phyloP scores from a whole-genome alignment of 805 yeast species.

The Candida ascalaphidarum region DNA sequence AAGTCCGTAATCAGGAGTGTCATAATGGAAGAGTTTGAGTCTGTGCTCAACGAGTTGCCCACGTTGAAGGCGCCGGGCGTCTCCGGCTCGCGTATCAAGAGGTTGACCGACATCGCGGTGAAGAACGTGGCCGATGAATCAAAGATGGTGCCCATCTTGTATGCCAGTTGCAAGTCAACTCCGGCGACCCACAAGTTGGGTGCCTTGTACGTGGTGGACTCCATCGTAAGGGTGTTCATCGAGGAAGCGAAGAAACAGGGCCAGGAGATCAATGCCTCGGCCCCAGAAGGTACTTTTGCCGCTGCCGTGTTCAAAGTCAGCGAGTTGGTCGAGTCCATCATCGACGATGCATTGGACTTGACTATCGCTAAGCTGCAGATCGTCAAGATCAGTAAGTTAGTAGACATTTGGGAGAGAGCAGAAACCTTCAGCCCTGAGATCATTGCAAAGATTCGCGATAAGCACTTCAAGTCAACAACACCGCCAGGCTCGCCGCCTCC shows the following conservation, averaged over 20 bases:
- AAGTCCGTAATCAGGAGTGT: no score
- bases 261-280: slow-evolving; percentile 36
- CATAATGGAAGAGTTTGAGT: slow-evolving; percentile 39
- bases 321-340: slow-evolving; percentile 51
- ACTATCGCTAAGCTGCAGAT: slow-evolving; percentile 43
- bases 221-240: slow-evolving; percentile 77
- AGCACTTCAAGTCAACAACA: slow-evolving; percentile 56
- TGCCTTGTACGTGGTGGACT: slow-evolving; percentile 83
- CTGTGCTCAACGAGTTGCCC: slow-evolving; percentile 40
- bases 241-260: slow-evolving; percentile 60
- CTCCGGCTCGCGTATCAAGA: slow-evolving; percentile 90
- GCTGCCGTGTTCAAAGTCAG: slow-evolving; percentile 64
- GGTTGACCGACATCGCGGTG: slow-evolving; percentile 70
- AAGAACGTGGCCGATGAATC: slow-evolving; percentile 54
- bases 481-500: slow-evolving; percentile 59
- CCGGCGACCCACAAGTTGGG: slow-evolving; percentile 85
- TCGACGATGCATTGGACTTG: slow-evolving; percentile 54
- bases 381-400: slow-evolving; percentile 72
- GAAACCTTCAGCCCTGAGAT: slow-evolving; percentile 59
- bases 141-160: slow-evolving; percentile 48
- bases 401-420: slow-evolving; percentile 89
- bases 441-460: slow-evolving; percentile 47
- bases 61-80: slow-evolving; percentile 81
- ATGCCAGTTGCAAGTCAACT: slow-evolving; percentile 60
- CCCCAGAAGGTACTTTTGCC: slow-evolving; percentile 65